Base-by-base conservation (phyloP, 2,329 filamentous ascomycete species). In the Pseudogymnoascus sp. region DNA sequence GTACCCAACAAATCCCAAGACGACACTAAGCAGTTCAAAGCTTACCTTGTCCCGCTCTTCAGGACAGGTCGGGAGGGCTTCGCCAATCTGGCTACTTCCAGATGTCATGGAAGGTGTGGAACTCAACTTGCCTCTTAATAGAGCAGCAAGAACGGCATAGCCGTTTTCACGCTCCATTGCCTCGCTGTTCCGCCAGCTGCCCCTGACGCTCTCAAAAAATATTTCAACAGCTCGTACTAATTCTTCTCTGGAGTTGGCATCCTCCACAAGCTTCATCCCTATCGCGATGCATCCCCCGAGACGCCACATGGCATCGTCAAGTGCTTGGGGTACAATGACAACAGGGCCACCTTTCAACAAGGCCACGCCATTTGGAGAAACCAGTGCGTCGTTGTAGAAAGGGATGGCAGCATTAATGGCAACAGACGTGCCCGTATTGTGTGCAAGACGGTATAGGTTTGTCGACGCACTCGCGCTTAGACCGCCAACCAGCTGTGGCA, bases 131-230 rank as follows among this genome's bases (percentile, higher is more conserved):
- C 90, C 89, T 60, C 91, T 86, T 22, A 99, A 75, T 15, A 97
- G 80, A 73, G 91, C 85, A 39, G 89, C 89, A 58, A 99, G 76
- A 36, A 97, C 89, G 25, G 90, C 88, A 71, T 97, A 99, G 0
- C 93, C 95, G 67, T 95, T 94, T 63, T 96, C 91, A 68, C 90
- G 87, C 73, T 99, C 94, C 89, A 99, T 97, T 25, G 94, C 92
- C 72, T 99, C 95, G 67, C 94, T 97, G 66, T 97, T 97, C 65
- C 94, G 84, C 94, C 95, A 99, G 71, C 89, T 97, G 65, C 89
- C 88, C 66, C 89, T 88, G 58, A 97, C 89, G 63, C 90, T 90
- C 65, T 89, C 85, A 64, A 97, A 91, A 25, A 96, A 79, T 68
- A 95, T 88, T 68, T 95, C 86, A 2, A 95, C 85, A 1, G 92